These are phyloP conservation scores for Physcomitrium patens DNA, from an alignment of 225 moss, liverwort and hornwort genomes.

Conservation along the genomic window DNA sequence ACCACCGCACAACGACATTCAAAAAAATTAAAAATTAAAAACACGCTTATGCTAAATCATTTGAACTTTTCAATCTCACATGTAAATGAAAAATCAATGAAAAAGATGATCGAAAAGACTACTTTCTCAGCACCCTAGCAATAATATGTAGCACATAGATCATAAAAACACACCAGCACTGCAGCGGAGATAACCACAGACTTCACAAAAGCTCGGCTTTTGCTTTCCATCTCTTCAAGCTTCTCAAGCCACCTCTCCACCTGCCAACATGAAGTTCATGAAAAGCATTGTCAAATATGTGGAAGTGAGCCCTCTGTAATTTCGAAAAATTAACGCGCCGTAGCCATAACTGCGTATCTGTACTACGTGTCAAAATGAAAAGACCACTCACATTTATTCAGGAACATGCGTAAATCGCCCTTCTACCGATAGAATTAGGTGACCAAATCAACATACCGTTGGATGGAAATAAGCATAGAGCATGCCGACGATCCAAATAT, in stretches of 20 bases:
- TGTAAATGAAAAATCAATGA: not conserved
- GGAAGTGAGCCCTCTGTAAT: not conserved
- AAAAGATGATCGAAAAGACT: not conserved
- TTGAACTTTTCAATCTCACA: not conserved
- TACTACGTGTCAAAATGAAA: not conserved
- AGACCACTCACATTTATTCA: not conserved
- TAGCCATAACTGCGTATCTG: not conserved
- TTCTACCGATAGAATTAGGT: not conserved
- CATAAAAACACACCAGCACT: slow-evolving; percentile 40
- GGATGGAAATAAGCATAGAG: slow-evolving; percentile 75
- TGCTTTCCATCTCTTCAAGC: slow-evolving; percentile 57
- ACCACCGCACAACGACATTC: not conserved
- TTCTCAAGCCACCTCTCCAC: slow-evolving; percentile 69
- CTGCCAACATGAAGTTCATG: slow-evolving; percentile 21
- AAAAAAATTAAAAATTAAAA: not conserved
- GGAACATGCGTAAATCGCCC: not conserved
- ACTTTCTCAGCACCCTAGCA: not conserved
- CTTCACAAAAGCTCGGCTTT: slow-evolving; percentile 39
- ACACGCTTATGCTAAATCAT: not conserved
- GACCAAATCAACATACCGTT: slow-evolving; percentile 33
- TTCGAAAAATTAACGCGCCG: not conserved
- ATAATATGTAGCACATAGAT: not conserved
- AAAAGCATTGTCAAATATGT: not conserved
- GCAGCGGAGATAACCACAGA: slow-evolving; percentile 37
- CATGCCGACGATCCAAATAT: slow-evolving; percentile 79